These are phyloP conservation scores for Helotiales sp. DNA, from an alignment of 2,329 filamentous ascomycete genomes.

Conservation along the genomic window DNA sequence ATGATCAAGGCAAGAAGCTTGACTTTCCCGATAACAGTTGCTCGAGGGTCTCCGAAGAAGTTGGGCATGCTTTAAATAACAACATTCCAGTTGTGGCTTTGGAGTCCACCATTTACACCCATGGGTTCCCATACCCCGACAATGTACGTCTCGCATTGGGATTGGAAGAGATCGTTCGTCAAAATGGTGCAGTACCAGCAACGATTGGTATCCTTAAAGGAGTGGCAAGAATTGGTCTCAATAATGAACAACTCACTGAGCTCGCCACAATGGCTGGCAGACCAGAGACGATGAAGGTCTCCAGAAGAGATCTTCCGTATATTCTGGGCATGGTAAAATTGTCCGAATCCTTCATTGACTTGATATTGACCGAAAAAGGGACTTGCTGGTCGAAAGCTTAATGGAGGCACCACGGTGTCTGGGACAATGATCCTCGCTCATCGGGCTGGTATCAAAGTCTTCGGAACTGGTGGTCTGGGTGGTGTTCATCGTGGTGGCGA, in stretches of 20 bases:
- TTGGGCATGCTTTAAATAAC: background rate
- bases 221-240: constrained; percentile 79
- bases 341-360: background rate
- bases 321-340: constrained; percentile 73
- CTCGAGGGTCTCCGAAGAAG: constrained; percentile 5
- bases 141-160: constrained; percentile 75
- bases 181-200: constrained; percentile 82
- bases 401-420: constrained; percentile 92
- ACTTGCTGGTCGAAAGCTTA: constrained; percentile 67
- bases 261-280: constrained; percentile 70
- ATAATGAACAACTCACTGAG: constrained; percentile 70
- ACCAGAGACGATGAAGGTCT: constrained; percentile 77
- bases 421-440: constrained; percentile 91
- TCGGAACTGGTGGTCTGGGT: constrained; percentile 92
- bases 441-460: constrained; percentile 86
- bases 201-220: constrained; percentile 90
- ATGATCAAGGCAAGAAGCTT: too few relatives aligned
- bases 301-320: constrained; percentile 83
- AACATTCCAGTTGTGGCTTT: constrained; percentile 83
- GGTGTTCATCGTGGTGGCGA: constrained; percentile 92
- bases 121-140: constrained; percentile 79
- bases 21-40: background rate
- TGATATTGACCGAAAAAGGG: constrained; percentile 51
- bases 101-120: constrained; percentile 96
- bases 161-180: constrained; percentile 81